phyloP scores from a whole-genome alignment of 768 basidiomycete genomes.

The Daedaleopsis sinensis region DNA sequence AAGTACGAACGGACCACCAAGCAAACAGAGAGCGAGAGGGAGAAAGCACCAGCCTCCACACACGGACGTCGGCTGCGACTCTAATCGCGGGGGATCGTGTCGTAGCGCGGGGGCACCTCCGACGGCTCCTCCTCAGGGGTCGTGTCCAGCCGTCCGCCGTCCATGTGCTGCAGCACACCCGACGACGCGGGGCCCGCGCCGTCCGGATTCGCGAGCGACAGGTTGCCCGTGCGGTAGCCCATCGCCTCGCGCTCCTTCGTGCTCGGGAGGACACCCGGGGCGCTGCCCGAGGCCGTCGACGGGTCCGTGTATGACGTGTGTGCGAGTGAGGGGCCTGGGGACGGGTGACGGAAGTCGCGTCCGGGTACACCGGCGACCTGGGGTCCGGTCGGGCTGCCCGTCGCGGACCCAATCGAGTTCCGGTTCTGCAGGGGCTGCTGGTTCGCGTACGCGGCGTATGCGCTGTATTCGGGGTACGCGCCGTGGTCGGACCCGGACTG shows the following conservation, averaged over 20 bases:
- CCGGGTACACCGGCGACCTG: slow-evolving; percentile 11
- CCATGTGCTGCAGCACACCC: slow-evolving; percentile 33
- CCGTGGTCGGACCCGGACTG: slow-evolving; percentile 24
- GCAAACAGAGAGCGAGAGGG: not conserved
- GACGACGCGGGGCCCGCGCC: slow-evolving; percentile 11
- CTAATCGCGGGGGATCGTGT: slow-evolving; percentile 30
- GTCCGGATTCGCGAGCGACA: slow-evolving; percentile 30
- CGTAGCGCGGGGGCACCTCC: slow-evolving; percentile 37
- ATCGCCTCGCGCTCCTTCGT: slow-evolving; percentile 36
- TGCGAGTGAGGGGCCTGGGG: slow-evolving; percentile 31
- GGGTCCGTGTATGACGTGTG: slow-evolving; percentile 15
- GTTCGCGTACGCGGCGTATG: slow-evolving; percentile 21
- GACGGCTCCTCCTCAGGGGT: slow-evolving; percentile 19
- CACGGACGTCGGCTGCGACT: not conserved
- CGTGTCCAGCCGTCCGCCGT: slow-evolving; percentile 30
- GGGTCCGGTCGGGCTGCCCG: slow-evolving; percentile 14
- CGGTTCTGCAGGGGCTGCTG: slow-evolving; percentile 8
- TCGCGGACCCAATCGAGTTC: slow-evolving; percentile 4
- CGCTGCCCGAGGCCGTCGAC: slow-evolving; percentile 14
- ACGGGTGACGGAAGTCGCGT: slow-evolving; percentile 27
- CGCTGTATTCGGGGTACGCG: slow-evolving; percentile 24
- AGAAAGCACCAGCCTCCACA: too few species aligned
- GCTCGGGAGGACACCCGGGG: slow-evolving; percentile 21
- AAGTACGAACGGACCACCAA: not conserved
- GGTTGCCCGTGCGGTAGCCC: slow-evolving; percentile 16